Evolutionary conservation across 305 asterid species (phyloP).

Genomic region (Fraxinus sp.): DNA sequence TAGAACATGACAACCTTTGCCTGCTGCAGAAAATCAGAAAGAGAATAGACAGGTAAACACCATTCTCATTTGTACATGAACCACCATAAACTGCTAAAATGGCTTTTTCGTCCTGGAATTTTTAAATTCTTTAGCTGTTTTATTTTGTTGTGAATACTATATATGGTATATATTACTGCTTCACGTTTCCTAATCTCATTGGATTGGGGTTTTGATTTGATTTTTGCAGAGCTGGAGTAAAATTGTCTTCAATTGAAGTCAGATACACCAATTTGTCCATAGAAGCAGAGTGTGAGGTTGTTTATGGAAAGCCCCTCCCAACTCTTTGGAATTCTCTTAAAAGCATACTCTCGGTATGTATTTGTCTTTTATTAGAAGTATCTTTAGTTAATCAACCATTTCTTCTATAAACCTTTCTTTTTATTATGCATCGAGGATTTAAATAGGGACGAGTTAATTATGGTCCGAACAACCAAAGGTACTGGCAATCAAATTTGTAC

Average conservation of each 20-base stretch:
- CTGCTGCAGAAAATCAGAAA: slow-evolving; percentile 30
- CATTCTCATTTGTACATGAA: background rate
- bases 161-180: background rate
- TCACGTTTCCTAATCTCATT: background rate
- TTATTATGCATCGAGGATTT: background rate
- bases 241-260: slow-evolving; percentile 27
- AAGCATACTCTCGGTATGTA: slow-evolving; percentile 21
- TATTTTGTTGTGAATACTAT: background rate
- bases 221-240: slow-evolving; percentile 46
- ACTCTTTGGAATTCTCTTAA: slow-evolving; percentile 28
- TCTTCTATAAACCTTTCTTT: background rate
- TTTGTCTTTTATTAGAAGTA: background rate
- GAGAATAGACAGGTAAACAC: slow-evolving; percentile 32
- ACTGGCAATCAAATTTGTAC: background rate
- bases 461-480: background rate
- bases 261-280: slow-evolving; percentile 18
- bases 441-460: background rate
- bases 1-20: slow-evolving; percentile 32
- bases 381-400: slow-evolving; percentile 2
- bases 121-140: background rate
- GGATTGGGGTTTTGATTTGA: background rate
- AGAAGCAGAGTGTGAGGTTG: slow-evolving; percentile 32
- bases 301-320: slow-evolving; percentile 29
- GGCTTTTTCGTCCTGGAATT: background rate
- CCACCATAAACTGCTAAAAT: background rate